Evolutionary conservation across 2,329 filamentous ascomycete genomes (phyloP).

Genomic region (Phialophora chinensis): DNA sequence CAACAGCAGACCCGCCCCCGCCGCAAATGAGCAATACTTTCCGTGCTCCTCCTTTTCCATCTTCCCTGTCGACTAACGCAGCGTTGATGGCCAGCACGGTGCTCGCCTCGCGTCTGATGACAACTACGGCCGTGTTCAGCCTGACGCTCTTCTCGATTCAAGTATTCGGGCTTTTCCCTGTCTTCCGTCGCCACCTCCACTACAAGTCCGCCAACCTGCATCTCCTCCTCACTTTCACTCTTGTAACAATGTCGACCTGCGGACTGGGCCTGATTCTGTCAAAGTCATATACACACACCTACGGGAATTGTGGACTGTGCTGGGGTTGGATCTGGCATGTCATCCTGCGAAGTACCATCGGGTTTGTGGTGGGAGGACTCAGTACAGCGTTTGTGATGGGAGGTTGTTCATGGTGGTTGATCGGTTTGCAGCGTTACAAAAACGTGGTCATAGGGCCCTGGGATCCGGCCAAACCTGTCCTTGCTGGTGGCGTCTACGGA

Average conservation of each 20-base stretch:
- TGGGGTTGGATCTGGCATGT: slow-evolving; percentile 56
- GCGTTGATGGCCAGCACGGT: slow-evolving; percentile 96
- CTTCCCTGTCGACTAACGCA: slow-evolving; percentile 85
- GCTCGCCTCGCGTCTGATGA: slow-evolving; percentile 84
- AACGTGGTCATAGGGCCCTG: slow-evolving; percentile 98
- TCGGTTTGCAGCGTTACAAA: slow-evolving; percentile 96
- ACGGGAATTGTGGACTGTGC: slow-evolving; percentile 52
- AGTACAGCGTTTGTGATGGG: slow-evolving; percentile 82
- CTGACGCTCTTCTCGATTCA: slow-evolving; percentile 96
- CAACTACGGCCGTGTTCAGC: slow-evolving; percentile 92
- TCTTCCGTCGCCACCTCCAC: slow-evolving; percentile 87
- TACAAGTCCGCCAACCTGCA: slow-evolving; percentile 84
- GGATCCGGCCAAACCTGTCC: slow-evolving; percentile 84
- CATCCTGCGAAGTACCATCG: slow-evolving; percentile 65
- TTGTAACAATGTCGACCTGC: slow-evolving; percentile 80
- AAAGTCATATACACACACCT: slow-evolving; percentile 49
- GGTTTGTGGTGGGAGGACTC: slow-evolving; percentile 76
- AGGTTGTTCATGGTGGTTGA: slow-evolving; percentile 96
- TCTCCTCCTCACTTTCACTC: slow-evolving; percentile 72
- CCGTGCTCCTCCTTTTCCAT: slow-evolving; percentile 56
- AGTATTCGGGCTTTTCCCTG: slow-evolving; percentile 96
- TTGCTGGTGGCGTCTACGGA: slow-evolving; percentile 40
- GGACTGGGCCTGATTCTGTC: slow-evolving; percentile 71
- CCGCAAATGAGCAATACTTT: slow-evolving; percentile 22
- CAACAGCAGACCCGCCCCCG: slow-evolving; percentile 20